phyloP scores from a whole-genome alignment of 495 filamentous ascomycete species.

The Thozetella sp. region DNA sequence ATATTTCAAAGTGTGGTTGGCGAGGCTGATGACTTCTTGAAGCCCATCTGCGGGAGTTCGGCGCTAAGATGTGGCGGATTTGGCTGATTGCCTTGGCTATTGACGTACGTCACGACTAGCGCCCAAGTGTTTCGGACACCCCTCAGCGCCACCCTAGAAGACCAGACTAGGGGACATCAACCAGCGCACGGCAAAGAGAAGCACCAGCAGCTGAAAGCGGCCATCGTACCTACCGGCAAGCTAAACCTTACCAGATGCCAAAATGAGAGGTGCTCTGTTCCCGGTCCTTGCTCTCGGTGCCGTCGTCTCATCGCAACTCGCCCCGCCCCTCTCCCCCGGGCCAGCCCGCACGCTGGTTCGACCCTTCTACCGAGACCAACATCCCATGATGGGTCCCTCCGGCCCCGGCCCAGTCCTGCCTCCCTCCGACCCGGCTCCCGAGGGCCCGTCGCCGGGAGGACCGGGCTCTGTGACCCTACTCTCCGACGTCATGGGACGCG shows the following conservation, averaged over 20 bases:
- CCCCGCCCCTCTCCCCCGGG: conserved; percentile 19
- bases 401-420: conserved; percentile 34
- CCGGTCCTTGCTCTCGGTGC: conserved; percentile 15
- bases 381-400: conserved; percentile 33
- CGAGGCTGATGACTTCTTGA: too few species aligned
- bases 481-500: conserved; percentile 83
- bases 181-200: neutral
- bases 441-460: conserved; percentile 38
- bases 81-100: too few species aligned
- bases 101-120: too few species aligned
- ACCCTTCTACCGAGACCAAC: conserved; percentile 20
- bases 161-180: conserved; percentile 3
- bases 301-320: conserved; percentile 22
- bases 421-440: conserved; percentile 26
- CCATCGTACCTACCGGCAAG: neutral
- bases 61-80: too few species aligned
- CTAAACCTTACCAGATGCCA: conserved; percentile 2
- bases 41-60: too few species aligned
- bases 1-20: too few species aligned
- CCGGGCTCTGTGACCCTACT: conserved; percentile 58
- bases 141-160: too few species aligned
- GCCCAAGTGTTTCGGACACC: too few species aligned
- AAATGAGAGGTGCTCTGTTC: neutral
- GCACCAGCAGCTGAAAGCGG: too few species aligned
- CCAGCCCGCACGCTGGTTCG: conserved; percentile 1